A percentile compares a stretch with the other conserved stretches of the same genome.
These are phyloP conservation scores for Tuber calosporum DNA, from an alignment of 495 filamentous ascomycete species.

Conservation along the genomic window DNA sequence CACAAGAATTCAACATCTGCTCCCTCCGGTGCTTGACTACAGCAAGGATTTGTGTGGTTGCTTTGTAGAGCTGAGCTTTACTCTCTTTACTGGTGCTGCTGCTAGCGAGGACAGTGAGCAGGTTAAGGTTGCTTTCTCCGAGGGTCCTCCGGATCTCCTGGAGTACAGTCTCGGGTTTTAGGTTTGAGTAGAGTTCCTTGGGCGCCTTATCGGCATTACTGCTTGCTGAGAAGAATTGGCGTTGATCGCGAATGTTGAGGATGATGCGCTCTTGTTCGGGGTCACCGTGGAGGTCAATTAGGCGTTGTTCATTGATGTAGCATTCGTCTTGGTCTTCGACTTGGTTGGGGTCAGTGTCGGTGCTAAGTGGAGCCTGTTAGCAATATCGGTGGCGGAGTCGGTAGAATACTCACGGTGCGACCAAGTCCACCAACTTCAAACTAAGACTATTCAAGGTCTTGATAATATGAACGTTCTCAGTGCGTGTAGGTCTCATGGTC, in stretches of 20 bases:
- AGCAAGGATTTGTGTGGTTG: slow-evolving; percentile 46
- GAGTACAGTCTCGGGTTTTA: slow-evolving; percentile 62
- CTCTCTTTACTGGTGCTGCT: slow-evolving; percentile 54
- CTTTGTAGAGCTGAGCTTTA: slow-evolving; percentile 42
- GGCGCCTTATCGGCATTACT: slow-evolving; percentile 52
- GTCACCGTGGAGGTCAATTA: slow-evolving; percentile 77
- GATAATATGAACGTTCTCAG: slow-evolving; percentile 69
- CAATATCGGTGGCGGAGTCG: not conserved
- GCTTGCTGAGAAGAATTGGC: slow-evolving; percentile 64
- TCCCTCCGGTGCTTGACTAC: slow-evolving; percentile 52
- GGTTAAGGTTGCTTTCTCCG: slow-evolving; percentile 53
- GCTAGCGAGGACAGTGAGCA: slow-evolving; percentile 55
- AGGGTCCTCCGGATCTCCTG: slow-evolving; percentile 58
- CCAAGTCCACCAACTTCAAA: slow-evolving; percentile 82
- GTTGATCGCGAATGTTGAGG: slow-evolving; percentile 81
- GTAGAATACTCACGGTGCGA: slow-evolving; percentile 52
- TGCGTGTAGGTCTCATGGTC: slow-evolving; percentile 68
- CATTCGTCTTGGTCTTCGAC: slow-evolving; percentile 66
- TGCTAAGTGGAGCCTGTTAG: slow-evolving; percentile 15
- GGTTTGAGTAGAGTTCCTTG: slow-evolving; percentile 51
- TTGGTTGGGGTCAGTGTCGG: slow-evolving; percentile 59
- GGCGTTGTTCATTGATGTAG: slow-evolving; percentile 61
- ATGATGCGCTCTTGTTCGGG: slow-evolving; percentile 64
- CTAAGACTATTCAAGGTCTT: slow-evolving; percentile 77
- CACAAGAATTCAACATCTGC: slow-evolving; percentile 48